A percentile compares a stretch with the other conserved stretches of the same genome.
These are phyloP conservation scores for Russula abietina DNA, from an alignment of 768 basidiomycete genomes.

Conservation along the genomic window DNA sequence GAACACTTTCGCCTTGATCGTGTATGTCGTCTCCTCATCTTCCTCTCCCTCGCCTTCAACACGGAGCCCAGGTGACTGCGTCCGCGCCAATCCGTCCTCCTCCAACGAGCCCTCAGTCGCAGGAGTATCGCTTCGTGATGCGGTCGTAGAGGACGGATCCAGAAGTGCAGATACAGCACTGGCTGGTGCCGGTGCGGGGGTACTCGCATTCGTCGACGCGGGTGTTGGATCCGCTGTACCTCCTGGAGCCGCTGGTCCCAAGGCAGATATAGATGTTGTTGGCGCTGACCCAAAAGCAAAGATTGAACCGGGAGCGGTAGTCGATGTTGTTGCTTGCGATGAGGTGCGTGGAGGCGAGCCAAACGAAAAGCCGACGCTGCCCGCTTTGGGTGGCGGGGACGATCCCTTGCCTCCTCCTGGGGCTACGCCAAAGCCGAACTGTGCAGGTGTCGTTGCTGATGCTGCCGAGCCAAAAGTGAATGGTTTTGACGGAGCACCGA, in stretches of 20 bases:
- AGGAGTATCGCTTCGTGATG: constrained; percentile 24
- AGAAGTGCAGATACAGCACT: not conserved
- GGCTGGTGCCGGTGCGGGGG: not conserved
- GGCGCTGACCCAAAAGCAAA: not conserved
- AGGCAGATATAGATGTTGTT: not conserved
- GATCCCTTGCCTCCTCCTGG: not conserved
- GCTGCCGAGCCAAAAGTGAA: constrained; percentile 13
- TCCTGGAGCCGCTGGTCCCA: not conserved
- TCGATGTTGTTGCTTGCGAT: not conserved
- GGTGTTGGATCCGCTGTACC: not conserved
- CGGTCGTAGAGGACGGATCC: not conserved
- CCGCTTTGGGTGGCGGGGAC: constrained; percentile 15
- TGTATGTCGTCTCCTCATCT: constrained; percentile 61
- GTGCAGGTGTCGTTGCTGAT: constrained; percentile 2
- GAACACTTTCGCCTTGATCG: constrained; percentile 56
- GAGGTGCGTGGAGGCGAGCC: constrained; percentile 18
- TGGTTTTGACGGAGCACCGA: constrained; percentile 6
- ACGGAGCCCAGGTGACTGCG: constrained; percentile 32
- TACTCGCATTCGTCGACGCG: not conserved
- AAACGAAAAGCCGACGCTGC: constrained; percentile 23
- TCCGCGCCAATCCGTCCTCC: constrained; percentile 24
- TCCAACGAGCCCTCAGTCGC: constrained; percentile 28
- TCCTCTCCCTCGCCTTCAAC: constrained; percentile 81
- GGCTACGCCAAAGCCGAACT: constrained; percentile 20
- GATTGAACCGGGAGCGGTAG: not conserved